phyloP scores from a whole-genome alignment of 2,329 filamentous ascomycete genomes.

The Diaporthe vexans region DNA sequence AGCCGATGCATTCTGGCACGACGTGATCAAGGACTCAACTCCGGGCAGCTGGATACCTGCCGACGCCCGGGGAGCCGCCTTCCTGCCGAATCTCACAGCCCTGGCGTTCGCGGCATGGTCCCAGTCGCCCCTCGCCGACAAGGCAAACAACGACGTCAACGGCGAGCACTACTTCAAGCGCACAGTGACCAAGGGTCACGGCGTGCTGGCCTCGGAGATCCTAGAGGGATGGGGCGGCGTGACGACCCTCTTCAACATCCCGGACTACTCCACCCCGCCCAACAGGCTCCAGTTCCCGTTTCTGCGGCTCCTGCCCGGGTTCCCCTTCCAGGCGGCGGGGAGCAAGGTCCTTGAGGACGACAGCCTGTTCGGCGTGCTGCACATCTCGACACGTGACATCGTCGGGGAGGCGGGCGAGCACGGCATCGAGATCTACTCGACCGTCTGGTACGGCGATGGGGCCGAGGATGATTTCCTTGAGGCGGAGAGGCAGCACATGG shows the following conservation, averaged over 20 bases:
- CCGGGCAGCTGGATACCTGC: slow-evolving; percentile 43
- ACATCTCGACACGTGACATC: slow-evolving; percentile 45
- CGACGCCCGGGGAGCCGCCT: slow-evolving; percentile 45
- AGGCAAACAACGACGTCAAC: slow-evolving; percentile 48
- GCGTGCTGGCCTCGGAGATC: slow-evolving; percentile 45
- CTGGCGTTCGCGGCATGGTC: slow-evolving; percentile 46
- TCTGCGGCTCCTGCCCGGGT: slow-evolving; percentile 44
- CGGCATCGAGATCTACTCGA: slow-evolving; percentile 44
- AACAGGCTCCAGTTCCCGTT: slow-evolving; percentile 50
- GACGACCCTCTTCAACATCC: slow-evolving; percentile 54
- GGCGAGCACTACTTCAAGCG: slow-evolving; percentile 50
- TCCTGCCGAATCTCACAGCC: slow-evolving; percentile 48
- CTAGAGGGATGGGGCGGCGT: slow-evolving; percentile 46
- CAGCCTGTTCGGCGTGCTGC: slow-evolving; percentile 45
- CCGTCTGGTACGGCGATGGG: slow-evolving; percentile 45
- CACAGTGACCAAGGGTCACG: slow-evolving; percentile 39
- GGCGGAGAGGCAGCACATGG: slow-evolving; percentile 45
- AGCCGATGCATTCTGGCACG: slow-evolving; percentile 47
- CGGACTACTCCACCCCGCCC: slow-evolving; percentile 47
- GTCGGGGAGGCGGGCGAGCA: slow-evolving; percentile 13
- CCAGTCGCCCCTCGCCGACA: slow-evolving; percentile 44
- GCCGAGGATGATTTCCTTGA: slow-evolving; percentile 45
- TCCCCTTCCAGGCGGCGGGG: slow-evolving; percentile 47
- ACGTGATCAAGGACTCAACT: slow-evolving; percentile 41
- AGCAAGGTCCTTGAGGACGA: slow-evolving; percentile 45